These are phyloP conservation scores for Monilinia aucupariae DNA, from an alignment of 2,329 filamentous ascomycete genomes.

Conservation along the genomic window DNA sequence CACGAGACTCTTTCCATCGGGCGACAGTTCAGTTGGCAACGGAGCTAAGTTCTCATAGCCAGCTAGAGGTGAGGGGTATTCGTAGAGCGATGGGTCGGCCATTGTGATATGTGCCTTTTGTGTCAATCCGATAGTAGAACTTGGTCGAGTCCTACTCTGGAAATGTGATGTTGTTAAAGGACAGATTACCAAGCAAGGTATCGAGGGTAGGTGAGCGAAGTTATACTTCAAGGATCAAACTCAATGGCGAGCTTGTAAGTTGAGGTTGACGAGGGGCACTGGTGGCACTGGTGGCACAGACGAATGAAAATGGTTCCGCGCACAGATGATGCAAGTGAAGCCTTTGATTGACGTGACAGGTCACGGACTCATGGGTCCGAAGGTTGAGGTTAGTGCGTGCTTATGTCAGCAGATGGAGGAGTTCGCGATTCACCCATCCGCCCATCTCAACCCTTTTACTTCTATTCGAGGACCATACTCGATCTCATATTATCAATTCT, in stretches of 20 bases:
- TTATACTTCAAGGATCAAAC: background rate
- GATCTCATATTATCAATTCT: too few species aligned
- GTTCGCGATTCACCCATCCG: too few species aligned
- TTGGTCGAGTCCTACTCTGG: background rate
- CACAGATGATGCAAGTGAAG: background rate
- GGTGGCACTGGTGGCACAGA: too few species aligned
- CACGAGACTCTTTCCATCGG: conserved; percentile 71
- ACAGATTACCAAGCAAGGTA: background rate
- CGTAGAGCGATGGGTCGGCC: conserved; percentile 46
- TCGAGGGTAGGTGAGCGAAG: too few species aligned
- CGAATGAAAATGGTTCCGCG: too few species aligned
- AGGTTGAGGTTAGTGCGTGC: too few species aligned
- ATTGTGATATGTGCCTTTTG: conserved; percentile 31
- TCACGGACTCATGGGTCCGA: too few species aligned
- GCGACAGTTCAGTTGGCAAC: conserved; percentile 41
- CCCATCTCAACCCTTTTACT: too few species aligned
- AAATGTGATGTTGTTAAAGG: background rate
- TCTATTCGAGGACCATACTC: too few species aligned
- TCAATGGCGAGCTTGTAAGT: background rate
- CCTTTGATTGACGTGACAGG: background rate
- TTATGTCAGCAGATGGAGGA: background rate
- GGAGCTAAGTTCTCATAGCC: conserved; percentile 46
- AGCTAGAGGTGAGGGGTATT: conserved; percentile 47
- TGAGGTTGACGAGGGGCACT: background rate
- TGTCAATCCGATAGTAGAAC: background rate